phyloP scores from a whole-genome alignment of 352 stramenopile species.

The Phytophthora pseudosyringae region DNA sequence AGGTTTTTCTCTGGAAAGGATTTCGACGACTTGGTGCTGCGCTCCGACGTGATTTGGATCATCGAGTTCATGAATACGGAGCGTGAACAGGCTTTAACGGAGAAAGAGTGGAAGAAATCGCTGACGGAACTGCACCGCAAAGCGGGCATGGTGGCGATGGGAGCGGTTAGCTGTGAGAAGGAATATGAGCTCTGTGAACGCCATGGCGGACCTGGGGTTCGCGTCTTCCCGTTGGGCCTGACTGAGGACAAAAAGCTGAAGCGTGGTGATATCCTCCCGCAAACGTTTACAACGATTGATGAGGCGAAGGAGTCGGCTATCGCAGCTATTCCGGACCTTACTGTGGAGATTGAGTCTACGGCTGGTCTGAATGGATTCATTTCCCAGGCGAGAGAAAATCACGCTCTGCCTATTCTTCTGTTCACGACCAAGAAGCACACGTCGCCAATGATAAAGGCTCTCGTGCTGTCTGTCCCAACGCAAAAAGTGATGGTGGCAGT shows the following conservation, averaged over 20 bases:
- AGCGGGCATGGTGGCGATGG: constrained; percentile 60
- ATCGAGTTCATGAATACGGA: constrained; percentile 59
- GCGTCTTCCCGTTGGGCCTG: constrained; percentile 56
- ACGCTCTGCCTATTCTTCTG: constrained; percentile 62
- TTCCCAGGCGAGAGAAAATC: constrained; percentile 36
- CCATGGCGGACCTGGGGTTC: constrained; percentile 56
- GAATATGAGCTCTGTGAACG: constrained; percentile 55
- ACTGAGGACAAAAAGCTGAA: constrained; percentile 37
- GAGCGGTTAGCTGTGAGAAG: constrained; percentile 58
- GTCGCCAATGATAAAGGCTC: constrained; percentile 61
- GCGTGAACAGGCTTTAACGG: constrained; percentile 36
- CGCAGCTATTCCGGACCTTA: constrained; percentile 54
- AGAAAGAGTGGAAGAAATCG: constrained; percentile 56
- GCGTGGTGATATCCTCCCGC: constrained; percentile 41
- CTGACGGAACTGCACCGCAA: constrained; percentile 64
- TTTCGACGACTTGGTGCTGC: constrained; percentile 60
- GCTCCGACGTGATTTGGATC: constrained; percentile 69
- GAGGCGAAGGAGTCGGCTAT: constrained; percentile 57
- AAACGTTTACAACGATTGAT: constrained; percentile 55
- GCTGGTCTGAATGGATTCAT: constrained; percentile 71
- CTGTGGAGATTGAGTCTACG: constrained; percentile 49
- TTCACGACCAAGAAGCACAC: constrained; percentile 65
- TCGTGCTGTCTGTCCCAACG: constrained; percentile 65
- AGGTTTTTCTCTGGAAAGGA: constrained; percentile 48
- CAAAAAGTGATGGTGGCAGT: constrained; percentile 62